Evolutionary conservation across 345 rosid species (phyloP).

Genomic region (Tarenaya hassleriana): DNA sequence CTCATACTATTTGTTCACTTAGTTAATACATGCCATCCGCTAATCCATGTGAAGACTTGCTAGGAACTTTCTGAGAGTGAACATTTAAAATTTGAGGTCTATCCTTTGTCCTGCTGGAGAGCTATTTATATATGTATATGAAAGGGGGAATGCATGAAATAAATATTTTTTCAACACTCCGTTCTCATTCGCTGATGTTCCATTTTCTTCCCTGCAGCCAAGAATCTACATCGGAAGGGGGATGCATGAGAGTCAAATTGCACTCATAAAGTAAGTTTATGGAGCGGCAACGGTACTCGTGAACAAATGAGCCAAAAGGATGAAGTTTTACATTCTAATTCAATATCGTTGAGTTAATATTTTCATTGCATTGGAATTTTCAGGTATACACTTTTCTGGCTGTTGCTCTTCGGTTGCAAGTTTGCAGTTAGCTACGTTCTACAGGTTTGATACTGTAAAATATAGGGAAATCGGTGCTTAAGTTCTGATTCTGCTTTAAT

Average conservation of each 20-base stretch:
- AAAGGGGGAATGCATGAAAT: constrained; percentile 4
- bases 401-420: constrained; percentile 65
- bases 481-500: constrained; percentile 22
- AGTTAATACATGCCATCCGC: no score
- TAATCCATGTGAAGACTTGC: no score
- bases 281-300: constrained; percentile 10
- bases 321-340: constrained; percentile 12
- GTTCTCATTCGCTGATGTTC: constrained; percentile 20
- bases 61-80: no score
- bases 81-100: constrained; percentile 2
- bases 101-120: constrained; percentile 7
- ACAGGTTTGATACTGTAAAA: constrained; percentile 45
- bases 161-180: no score
- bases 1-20: no score
- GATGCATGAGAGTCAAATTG: constrained; percentile 95
- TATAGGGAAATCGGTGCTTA: constrained; percentile 4
- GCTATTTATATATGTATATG: constrained; percentile 12
- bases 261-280: constrained; percentile 74
- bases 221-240: constrained; percentile 93
- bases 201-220: constrained; percentile 52
- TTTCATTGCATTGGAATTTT: constrained; percentile 26
- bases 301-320: constrained; percentile 5
- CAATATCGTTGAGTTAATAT: constrained; percentile 15
- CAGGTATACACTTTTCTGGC: constrained; percentile 93
- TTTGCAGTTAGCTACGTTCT: constrained; percentile 67